These are phyloP conservation scores for Aspergillus ostianus DNA, from an alignment of 495 filamentous ascomycete genomes.

Conservation along the genomic window DNA sequence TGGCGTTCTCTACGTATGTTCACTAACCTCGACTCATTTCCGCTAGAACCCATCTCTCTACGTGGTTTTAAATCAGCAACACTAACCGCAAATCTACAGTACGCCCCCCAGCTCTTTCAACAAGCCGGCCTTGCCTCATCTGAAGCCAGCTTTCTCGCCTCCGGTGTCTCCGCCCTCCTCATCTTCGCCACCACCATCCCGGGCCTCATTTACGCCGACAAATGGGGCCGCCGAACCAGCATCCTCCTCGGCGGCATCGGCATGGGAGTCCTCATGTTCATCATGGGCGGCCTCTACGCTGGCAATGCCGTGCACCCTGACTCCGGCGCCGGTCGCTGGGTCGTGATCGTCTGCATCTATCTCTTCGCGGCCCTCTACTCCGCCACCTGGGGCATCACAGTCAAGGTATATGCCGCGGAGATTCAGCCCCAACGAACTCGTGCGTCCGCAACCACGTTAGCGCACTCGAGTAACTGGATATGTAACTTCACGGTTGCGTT, in stretches of 20 bases:
- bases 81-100: slow-evolving; percentile 25
- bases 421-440: slow-evolving; percentile 53
- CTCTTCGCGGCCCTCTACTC: slow-evolving; percentile 36
- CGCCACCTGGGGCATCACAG: slow-evolving; percentile 49
- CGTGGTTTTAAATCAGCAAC: neutral
- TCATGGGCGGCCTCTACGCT: slow-evolving; percentile 51
- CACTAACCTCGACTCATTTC: neutral
- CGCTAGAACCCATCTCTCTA: neutral
- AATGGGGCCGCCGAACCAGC: slow-evolving; percentile 56
- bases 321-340: slow-evolving; percentile 47
- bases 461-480: slow-evolving; percentile 48
- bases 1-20: slow-evolving; percentile 46
- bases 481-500: slow-evolving; percentile 62
- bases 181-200: slow-evolving; percentile 48
- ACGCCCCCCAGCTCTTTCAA: slow-evolving; percentile 48
- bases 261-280: slow-evolving; percentile 38
- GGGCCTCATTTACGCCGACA: slow-evolving; percentile 50
- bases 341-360: slow-evolving; percentile 37
- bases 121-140: slow-evolving; percentile 47
- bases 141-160: slow-evolving; percentile 48
- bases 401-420: slow-evolving; percentile 51
- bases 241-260: slow-evolving; percentile 53
- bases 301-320: slow-evolving; percentile 37
- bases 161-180: slow-evolving; percentile 46
- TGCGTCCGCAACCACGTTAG: slow-evolving; percentile 42